phyloP scores from a whole-genome alignment of 345 rosid genomes.

The Anacardium occidentale region DNA sequence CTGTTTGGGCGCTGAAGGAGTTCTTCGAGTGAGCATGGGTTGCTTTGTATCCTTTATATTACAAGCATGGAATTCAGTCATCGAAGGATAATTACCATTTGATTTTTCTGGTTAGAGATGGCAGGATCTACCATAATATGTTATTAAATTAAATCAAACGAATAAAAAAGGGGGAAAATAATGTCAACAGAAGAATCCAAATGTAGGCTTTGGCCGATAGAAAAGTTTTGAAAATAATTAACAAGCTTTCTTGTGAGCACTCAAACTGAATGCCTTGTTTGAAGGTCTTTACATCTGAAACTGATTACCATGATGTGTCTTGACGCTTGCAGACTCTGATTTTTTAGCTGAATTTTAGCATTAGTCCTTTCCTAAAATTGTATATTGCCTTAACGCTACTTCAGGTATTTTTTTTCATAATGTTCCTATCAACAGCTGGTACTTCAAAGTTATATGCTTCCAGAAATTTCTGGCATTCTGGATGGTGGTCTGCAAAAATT shows the following conservation, averaged over 20 bases:
- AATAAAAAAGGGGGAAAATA: background rate
- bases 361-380: background rate
- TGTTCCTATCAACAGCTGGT: constrained; percentile 75
- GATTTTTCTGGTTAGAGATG: constrained; percentile 1
- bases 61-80: constrained; percentile 1
- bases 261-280: background rate
- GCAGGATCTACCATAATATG: background rate
- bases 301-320: background rate
- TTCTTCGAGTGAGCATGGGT: constrained; percentile 93
- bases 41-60: constrained; percentile 81
- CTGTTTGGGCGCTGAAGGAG: constrained; percentile 91
- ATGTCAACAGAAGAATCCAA: too few species aligned
- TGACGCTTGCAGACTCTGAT: background rate
- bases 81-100: background rate
- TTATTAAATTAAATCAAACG: too few species aligned
- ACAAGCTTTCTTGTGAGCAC: background rate
- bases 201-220: background rate
- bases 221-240: background rate
- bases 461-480: constrained; percentile 87
- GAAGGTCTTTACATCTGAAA: background rate
- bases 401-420: constrained; percentile 65
- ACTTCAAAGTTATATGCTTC: constrained; percentile 55
- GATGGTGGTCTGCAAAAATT: constrained; percentile 87
- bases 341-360: background rate
- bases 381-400: constrained; percentile 30